Evolutionary conservation across 306 rosid species (phyloP).

Genomic region (Crotalaria pallida): DNA sequence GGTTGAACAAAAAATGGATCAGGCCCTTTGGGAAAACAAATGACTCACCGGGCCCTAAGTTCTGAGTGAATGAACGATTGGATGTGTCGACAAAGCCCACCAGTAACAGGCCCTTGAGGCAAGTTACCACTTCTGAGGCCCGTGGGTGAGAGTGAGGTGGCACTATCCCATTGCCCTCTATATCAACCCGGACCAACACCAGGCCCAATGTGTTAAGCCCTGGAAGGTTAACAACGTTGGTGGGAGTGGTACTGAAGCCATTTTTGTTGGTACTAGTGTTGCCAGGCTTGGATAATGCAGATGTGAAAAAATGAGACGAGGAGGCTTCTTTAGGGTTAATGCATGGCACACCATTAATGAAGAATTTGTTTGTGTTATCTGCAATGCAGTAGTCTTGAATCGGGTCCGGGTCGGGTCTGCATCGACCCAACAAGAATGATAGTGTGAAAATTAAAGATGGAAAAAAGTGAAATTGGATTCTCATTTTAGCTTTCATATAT

Average conservation of each 20-base stretch:
- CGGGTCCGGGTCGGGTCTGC: slow-evolving; percentile 50
- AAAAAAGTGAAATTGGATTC: slow-evolving; percentile 21
- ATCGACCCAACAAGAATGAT: slow-evolving; percentile 19
- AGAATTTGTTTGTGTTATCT: slow-evolving; percentile 24
- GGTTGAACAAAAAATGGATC: slow-evolving; percentile 53
- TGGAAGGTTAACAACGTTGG: slow-evolving; percentile 44
- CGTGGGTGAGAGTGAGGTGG: slow-evolving; percentile 66
- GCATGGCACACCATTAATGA: slow-evolving; percentile 59
- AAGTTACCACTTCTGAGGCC: slow-evolving; percentile 56
- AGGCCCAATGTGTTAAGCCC: slow-evolving; percentile 81
- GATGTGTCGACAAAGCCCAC: slow-evolving; percentile 57
- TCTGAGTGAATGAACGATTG: slow-evolving; percentile 25
- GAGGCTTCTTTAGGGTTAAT: slow-evolving; percentile 48
- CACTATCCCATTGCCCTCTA: slow-evolving; percentile 22
- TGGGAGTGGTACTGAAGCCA: slow-evolving; percentile 45
- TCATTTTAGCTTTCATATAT: slow-evolving; percentile 24
- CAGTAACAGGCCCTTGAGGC: slow-evolving; percentile 44
- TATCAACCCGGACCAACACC: slow-evolving; percentile 46
- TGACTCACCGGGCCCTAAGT: slow-evolving; percentile 47
- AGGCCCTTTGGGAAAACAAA: slow-evolving; percentile 66
- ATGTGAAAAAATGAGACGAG: slow-evolving; percentile 45
- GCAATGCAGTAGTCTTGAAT: slow-evolving; percentile 80
- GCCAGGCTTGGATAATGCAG: slow-evolving; percentile 42
- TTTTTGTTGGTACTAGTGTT: slow-evolving; percentile 21
- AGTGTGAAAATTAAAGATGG: slow-evolving; percentile 23